Evolutionary conservation across 345 rosid genomes (phyloP), one percentile per base, ranked within the genome.

Genomic region (Lepidium didymum): DNA sequence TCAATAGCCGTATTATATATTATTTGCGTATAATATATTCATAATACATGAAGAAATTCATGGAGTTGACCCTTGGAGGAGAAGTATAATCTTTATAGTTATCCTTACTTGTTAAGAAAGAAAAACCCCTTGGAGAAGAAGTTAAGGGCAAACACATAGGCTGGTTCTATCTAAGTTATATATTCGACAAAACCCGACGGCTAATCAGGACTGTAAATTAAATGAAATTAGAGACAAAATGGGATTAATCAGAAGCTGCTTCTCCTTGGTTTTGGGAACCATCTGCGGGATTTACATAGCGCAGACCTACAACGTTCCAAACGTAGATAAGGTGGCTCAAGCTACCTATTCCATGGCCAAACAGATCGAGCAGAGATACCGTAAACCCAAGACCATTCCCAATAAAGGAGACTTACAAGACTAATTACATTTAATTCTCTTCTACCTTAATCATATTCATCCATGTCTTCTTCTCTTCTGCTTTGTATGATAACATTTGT

Each of bases 241-340:
- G 90, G 81, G 84, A 12, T 18, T 76, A 1, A 56, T 79, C 18
- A 58, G 68, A 56, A 73, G 68, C 6, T 56, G 41, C 8, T 78
- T 79, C 74, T 56, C 77, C 18, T 76, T 86, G 23, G 10, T 77
- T 43, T 10, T 70, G 1, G 86, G 85, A 14, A 70, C 86, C 38
- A 51, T 54, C 10, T 43, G 63, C 18, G 91, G 88, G 25, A 59
- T 76, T 33, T 75, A 84, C 57, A 19, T 74, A 37, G 84, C 88
- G 42, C 88, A 80, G 81, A 84, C 67, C 78, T 81, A 84, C 75
- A 55, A 66, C 43, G 70, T 78, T 58, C 82, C 84, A 7, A 75
- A 81, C 69, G 13, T 80, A 12, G 68, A 54, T n/a, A 81, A 71
- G 35, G 34, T 81, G 70, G 67, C 74, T 16, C 47, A 66, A 14